phyloP scores from a whole-genome alignment of 345 rosid genomes.

The Ceriops zippeliana region DNA sequence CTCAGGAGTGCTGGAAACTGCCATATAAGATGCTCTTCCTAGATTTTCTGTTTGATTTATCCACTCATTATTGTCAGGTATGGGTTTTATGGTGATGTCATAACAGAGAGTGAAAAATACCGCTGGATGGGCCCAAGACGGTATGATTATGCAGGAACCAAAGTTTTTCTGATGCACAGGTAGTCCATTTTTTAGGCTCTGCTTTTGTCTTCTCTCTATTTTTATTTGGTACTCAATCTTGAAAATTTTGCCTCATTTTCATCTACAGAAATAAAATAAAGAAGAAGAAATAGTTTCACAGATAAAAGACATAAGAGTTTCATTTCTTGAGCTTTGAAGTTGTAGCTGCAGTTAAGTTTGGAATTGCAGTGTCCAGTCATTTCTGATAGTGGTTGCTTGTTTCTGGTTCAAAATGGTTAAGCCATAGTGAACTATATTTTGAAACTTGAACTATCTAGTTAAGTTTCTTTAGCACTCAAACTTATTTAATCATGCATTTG shows the following conservation, averaged over 20 bases:
- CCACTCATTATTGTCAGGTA: constrained; percentile 41
- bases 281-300: too few species aligned
- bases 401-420: too few species aligned
- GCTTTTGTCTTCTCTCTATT: background rate
- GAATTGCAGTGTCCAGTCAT: too few species aligned
- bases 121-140: constrained; percentile 99
- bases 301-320: too few species aligned
- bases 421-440: too few species aligned
- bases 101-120: constrained; percentile 84
- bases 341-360: too few species aligned
- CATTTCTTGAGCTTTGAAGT: too few species aligned
- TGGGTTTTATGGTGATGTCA: constrained; percentile 96
- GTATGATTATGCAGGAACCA: constrained; percentile 92
- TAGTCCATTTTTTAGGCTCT: constrained; percentile 19
- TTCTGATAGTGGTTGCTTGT: too few species aligned
- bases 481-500: background rate
- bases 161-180: constrained; percentile 87
- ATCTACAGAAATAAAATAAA: too few species aligned
- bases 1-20: background rate
- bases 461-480: background rate
- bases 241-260: background rate
- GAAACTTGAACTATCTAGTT: background rate
- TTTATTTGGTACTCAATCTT: background rate
- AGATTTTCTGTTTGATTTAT: constrained; percentile 11
- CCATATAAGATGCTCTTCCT: background rate